A percentile compares a stretch with the other conserved stretches of the same genome.
Conservation (phyloP, 352 stramenopile species). For the Pythium sukuiense region DNA sequence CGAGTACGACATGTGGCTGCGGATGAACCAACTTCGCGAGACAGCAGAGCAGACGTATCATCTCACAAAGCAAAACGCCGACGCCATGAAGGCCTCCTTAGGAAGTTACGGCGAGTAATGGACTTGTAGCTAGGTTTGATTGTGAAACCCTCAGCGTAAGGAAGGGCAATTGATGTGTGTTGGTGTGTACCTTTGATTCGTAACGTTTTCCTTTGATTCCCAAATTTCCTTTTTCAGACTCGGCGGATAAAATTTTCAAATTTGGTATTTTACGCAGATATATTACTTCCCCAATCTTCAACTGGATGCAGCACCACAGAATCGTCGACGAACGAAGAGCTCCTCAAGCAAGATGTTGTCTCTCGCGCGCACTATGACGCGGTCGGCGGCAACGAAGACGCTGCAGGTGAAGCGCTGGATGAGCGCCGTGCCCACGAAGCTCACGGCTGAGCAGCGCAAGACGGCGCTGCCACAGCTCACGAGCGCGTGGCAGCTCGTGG, state of each 20-base stretch:
- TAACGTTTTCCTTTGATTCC: not conserved
- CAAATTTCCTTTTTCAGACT: not conserved
- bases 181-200: too few relatives aligned
- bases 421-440: conserved; percentile 40
- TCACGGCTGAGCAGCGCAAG: conserved; percentile 49
- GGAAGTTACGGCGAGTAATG: not conserved
- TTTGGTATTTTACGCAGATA: not conserved
- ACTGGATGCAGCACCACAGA: conserved; percentile 1
- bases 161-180: too few relatives aligned
- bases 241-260: not conserved
- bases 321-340: conserved; percentile 7
- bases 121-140: not conserved
- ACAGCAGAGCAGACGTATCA: conserved; percentile 11
- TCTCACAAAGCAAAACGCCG: conserved; percentile 7
- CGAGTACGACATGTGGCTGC: conserved; percentile 8
- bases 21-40: conserved; percentile 17
- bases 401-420: conserved; percentile 24
- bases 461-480: conserved; percentile 44
- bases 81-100: not conserved
- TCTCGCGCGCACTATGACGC: not conserved
- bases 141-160: too few relatives aligned
- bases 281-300: conserved; percentile 4
- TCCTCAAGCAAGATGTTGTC: not conserved
- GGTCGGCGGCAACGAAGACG: conserved; percentile 1
- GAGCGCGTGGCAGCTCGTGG: conserved; percentile 49